phyloP scores from a whole-genome alignment of 805 yeast species.

The Ogataea parapolymorpha region DNA sequence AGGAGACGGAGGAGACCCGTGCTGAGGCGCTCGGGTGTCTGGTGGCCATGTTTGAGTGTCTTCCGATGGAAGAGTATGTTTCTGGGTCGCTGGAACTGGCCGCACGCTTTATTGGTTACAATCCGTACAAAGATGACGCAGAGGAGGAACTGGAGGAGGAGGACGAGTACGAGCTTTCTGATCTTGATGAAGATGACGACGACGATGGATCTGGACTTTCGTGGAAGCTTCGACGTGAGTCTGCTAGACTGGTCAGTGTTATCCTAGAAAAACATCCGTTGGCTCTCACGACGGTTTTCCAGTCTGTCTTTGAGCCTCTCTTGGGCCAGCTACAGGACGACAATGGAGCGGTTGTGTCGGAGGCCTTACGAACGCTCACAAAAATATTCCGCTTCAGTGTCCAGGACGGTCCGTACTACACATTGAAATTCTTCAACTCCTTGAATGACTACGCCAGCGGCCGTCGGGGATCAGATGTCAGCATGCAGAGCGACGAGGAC shows the following conservation, averaged over 20 bases:
- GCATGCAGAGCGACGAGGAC: conserved; percentile 34
- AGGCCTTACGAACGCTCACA: conserved; percentile 44
- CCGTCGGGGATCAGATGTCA: conserved; percentile 37
- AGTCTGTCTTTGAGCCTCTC: conserved; percentile 30
- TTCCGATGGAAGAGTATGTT: conserved; percentile 32
- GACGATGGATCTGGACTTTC: conserved; percentile 40
- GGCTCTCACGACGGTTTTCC: conserved; percentile 34
- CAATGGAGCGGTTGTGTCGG: conserved; percentile 49
- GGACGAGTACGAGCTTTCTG: conserved; percentile 37
- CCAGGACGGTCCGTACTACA: conserved; percentile 32
- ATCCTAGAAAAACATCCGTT: conserved; percentile 38
- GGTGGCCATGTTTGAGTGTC: conserved; percentile 36
- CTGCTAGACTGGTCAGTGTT: conserved; percentile 42
- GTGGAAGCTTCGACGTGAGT: conserved; percentile 60
- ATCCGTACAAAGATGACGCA: conserved; percentile 42
- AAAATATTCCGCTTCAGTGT: conserved; percentile 35
- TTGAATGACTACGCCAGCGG: conserved; percentile 22
- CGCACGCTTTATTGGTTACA: conserved; percentile 37
- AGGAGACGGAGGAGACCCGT: conserved; percentile 36
- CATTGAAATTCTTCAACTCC: conserved; percentile 24
- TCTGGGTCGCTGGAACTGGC: conserved; percentile 30
- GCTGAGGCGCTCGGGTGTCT: conserved; percentile 46
- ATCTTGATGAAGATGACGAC: conserved; percentile 46
- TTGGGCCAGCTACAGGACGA: conserved; percentile 39
- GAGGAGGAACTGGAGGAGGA: conserved; percentile 31